Evolutionary conservation across 352 stramenopile species (phyloP), one percentile per base, ranked within the genome.

Genomic region (Globisporangium irregulare): DNA sequence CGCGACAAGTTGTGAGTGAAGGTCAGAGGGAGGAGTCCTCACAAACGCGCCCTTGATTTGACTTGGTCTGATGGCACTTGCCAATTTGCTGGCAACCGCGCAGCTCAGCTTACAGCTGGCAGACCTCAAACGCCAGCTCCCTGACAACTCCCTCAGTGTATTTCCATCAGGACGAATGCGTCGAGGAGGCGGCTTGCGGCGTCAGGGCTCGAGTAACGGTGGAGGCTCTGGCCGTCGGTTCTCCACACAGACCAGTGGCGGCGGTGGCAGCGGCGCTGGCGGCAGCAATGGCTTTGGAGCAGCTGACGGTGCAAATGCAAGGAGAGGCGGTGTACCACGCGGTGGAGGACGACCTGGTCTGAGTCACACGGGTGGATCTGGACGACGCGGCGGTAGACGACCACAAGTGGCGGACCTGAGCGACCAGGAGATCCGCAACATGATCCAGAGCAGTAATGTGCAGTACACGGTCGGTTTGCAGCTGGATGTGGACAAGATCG

Each of bases 341-440:
- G 22, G 25, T 27, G 24, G 38, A 41, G 25, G 43, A 15, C 64
- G 54, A 3, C 41, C 55, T 22, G 46, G 38, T 20, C 20, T 64
- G 6, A 27, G 22, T 7, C 57, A 48, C 51, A 14, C 24, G 3
- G 41, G n/a, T 12, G 63, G 63, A 9, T 58, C 63, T 2, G 38
- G 32, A 8, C 36, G 66, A 24, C 57, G 59, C 10, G 48, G 59
- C 0, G 53, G 59, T 12, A 22, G 67, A 32, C 67, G 56, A 24
- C 36, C 66, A 6, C 38, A 62, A 24, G 22, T 58, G 4, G 3
- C 29, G 8, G 62, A 67, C 4, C 54, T 67, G 9, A 65, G 60
- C 34, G 67, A 68, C 29, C 53, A 56, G 14, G 67, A 72, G 43
- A 64, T 68, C 67, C 67, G 62, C 18, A 27, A n/a, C 8, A 58